Percentiles rank a stretch among this genome's conserved stretches.
phyloP scores from a whole-genome alignment of 192 early-diverging fungal species.

The Backusella psychrophila region DNA sequence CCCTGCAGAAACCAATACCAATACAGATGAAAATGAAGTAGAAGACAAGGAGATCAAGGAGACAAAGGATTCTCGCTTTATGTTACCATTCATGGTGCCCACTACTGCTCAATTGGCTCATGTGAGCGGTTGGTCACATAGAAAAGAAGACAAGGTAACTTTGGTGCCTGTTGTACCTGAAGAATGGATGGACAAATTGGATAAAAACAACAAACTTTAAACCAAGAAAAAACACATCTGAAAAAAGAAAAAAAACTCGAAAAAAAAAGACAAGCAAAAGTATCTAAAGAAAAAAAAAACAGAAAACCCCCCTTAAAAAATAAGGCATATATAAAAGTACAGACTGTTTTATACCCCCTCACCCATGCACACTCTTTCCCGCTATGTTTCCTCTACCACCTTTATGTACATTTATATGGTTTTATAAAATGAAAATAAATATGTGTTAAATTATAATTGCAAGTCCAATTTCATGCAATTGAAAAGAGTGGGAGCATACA shows the following conservation, averaged over 20 bases:
- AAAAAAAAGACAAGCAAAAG: background rate
- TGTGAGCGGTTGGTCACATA: background rate
- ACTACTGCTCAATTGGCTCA: conserved; percentile 42
- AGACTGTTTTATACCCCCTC: background rate
- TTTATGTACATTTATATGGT: conserved; percentile 1
- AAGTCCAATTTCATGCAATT: background rate
- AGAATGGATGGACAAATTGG: conserved; percentile 34
- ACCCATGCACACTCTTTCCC: conserved; percentile 5
- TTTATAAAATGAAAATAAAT: background rate
- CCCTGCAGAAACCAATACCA: background rate
- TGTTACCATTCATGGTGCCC: conserved; percentile 62
- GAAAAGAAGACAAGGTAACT: background rate
- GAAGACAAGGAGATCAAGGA: conserved; percentile 34
- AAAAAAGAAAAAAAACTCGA: background rate
- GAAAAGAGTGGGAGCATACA: no score
- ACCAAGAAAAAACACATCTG: background rate
- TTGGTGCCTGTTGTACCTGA: conserved; percentile 30
- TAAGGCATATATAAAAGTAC: background rate
- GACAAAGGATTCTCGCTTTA: conserved; percentile 48
- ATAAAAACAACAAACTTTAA: conserved; percentile 15
- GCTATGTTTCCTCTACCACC: background rate
- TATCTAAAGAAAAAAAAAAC: background rate
- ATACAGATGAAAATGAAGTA: conserved; percentile 13
- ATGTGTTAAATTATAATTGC: background rate
- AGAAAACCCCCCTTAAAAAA: background rate